Conservation (phyloP, 257 asterid genomes). For the Solanum paucissectum region DNA sequence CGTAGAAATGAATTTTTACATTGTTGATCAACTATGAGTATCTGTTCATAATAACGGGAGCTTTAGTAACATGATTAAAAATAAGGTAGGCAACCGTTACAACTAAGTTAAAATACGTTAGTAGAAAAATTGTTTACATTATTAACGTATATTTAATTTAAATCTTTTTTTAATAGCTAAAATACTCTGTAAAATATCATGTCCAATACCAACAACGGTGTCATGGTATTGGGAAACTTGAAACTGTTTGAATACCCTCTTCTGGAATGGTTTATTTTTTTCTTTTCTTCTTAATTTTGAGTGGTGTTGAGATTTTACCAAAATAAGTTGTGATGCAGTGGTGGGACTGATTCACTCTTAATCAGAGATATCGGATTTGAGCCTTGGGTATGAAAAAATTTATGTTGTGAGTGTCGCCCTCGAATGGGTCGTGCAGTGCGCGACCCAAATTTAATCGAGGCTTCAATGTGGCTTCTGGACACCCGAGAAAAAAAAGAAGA, state of each 20-base stretch:
- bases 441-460: too few species aligned
- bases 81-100: neutral
- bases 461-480: rapidly evolving
- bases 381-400: too few species aligned
- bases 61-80: neutral
- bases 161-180: neutral
- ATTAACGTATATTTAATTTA: neutral
- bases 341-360: too few species aligned
- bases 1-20: neutral
- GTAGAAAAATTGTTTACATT: neutral
- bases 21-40: neutral
- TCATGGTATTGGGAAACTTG: neutral
- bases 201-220: neutral
- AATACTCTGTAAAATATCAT: neutral
- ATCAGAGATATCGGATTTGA: too few species aligned
- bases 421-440: too few species aligned
- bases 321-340: too few species aligned
- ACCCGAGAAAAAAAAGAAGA: too few species aligned
- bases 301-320: neutral
- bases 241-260: neutral
- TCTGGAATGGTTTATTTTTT: neutral
- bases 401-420: too few species aligned
- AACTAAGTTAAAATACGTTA: neutral
- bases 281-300: neutral
- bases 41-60: neutral